These are phyloP conservation scores for Podila epigama DNA, from an alignment of 192 early-diverging fungal genomes.

Conservation along the genomic window DNA sequence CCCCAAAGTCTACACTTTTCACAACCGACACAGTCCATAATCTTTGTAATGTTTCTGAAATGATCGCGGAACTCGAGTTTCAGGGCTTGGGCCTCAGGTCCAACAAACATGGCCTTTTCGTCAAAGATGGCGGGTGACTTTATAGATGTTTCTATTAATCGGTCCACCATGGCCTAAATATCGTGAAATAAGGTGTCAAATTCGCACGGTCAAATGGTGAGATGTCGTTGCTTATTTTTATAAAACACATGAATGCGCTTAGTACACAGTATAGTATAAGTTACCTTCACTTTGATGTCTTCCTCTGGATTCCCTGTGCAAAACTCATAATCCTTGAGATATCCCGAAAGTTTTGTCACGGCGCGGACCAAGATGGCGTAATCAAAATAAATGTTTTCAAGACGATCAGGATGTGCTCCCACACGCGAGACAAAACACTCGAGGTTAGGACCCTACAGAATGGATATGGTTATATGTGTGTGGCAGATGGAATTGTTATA, in stretches of 20 bases:
- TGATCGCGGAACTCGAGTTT: slow-evolving; percentile 88
- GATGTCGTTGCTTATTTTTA: too few relatives aligned
- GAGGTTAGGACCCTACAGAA: slow-evolving; percentile 73
- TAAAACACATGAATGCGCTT: not conserved
- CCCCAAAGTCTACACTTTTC: slow-evolving; percentile 99
- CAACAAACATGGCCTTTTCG: slow-evolving; percentile 84
- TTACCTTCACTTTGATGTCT: slow-evolving; percentile 57
- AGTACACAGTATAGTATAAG: not conserved
- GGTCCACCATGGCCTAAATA: slow-evolving; percentile 62
- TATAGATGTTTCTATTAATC: slow-evolving; percentile 57
- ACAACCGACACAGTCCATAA: slow-evolving; percentile 98
- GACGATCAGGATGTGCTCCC: slow-evolving; percentile 84
- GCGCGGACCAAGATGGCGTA: slow-evolving; percentile 87
- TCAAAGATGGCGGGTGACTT: slow-evolving; percentile 83
- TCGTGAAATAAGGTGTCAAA: not conserved
- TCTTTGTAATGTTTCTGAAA: slow-evolving; percentile 94
- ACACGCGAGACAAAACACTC: slow-evolving; percentile 90
- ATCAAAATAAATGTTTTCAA: slow-evolving; percentile 95
- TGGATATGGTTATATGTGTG: not conserved
- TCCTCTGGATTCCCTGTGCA: slow-evolving; percentile 70
- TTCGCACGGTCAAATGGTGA: too few relatives aligned
- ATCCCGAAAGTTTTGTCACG: slow-evolving; percentile 80
- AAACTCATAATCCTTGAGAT: slow-evolving; percentile 76
- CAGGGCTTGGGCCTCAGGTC: slow-evolving; percentile 67
- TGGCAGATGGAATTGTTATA: too few relatives aligned